A percentile compares a stretch with the other conserved stretches of the same genome.
phyloP scores from a whole-genome alignment of 371 early-diverging fungal species.

The Actinomortierella ambigua region DNA sequence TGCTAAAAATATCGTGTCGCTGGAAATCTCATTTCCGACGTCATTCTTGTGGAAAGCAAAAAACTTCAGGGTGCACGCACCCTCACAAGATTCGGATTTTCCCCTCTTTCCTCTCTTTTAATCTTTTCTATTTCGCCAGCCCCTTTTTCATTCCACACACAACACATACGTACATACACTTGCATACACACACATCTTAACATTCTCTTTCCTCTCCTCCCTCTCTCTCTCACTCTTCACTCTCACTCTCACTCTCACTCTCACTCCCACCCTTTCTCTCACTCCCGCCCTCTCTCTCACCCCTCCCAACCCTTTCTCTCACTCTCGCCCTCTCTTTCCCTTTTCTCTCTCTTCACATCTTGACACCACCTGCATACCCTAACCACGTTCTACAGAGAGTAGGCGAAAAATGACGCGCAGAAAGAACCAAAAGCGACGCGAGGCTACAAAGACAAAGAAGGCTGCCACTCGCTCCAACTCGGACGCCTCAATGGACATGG shows the following conservation, averaged over 20 bases:
- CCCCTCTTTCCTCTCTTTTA: no score
- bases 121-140: no score
- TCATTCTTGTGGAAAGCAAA: no score
- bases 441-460: slow-evolving; percentile 25
- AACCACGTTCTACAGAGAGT: slow-evolving; percentile 9
- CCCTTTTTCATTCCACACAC: no score
- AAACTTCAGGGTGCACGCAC: no score
- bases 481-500: no score
- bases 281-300: background rate
- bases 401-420: slow-evolving; percentile 21
- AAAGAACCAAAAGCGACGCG: slow-evolving; percentile 27
- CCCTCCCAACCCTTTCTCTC: background rate
- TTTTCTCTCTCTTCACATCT: background rate
- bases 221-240: background rate
- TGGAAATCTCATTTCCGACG: no score
- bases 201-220: background rate
- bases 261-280: background rate
- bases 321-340: background rate
- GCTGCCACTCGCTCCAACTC: slow-evolving; percentile 3
- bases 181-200: no score
- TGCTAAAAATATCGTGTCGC: no score
- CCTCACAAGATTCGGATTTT: no score
- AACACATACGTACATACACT: no score
- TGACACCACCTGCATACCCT: background rate
- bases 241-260: background rate